Conservation (phyloP, 2,329 filamentous ascomycete species). For the Ceratocystiopsis brevicomis region DNA sequence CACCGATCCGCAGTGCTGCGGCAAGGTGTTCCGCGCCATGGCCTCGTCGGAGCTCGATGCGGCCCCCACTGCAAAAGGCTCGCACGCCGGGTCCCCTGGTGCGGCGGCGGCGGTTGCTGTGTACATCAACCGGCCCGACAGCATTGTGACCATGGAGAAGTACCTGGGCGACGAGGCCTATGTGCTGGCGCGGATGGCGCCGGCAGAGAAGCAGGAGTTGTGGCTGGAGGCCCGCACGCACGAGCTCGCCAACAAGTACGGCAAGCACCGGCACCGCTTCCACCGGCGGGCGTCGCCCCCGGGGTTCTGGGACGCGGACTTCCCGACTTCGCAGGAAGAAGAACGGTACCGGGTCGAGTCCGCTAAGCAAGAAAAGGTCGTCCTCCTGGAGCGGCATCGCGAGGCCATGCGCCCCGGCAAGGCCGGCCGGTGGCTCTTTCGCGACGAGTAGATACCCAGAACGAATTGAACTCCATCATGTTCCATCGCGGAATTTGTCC, state of each 20-base stretch:
- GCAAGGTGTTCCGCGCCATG: constrained; percentile 48
- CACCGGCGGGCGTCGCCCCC: constrained; percentile 56
- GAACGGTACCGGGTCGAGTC: constrained; percentile 46
- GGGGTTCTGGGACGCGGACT: constrained; percentile 80
- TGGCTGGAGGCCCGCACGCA: constrained; percentile 60
- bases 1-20: constrained; percentile 57
- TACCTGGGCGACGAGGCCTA: constrained; percentile 41
- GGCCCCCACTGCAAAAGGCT: too few relatives aligned
- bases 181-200: constrained; percentile 36
- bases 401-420: constrained; percentile 57
- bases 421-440: constrained; percentile 66
- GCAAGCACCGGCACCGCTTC: constrained; percentile 60
- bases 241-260: constrained; percentile 53
- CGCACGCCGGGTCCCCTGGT: too few relatives aligned
- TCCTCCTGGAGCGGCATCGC: constrained; percentile 53
- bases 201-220: constrained; percentile 42
- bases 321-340: constrained; percentile 72
- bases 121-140: constrained; percentile 18
- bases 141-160: constrained; percentile 32
- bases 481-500: too few relatives aligned
- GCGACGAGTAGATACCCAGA: constrained; percentile 38
- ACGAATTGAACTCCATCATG: too few relatives aligned
- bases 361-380: constrained; percentile 39
- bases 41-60: constrained; percentile 30
- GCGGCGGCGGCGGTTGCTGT: constrained; percentile 13